Base-by-base conservation (phyloP, 768 basidiomycete genomes). In the Saitozyma podzolica region DNA sequence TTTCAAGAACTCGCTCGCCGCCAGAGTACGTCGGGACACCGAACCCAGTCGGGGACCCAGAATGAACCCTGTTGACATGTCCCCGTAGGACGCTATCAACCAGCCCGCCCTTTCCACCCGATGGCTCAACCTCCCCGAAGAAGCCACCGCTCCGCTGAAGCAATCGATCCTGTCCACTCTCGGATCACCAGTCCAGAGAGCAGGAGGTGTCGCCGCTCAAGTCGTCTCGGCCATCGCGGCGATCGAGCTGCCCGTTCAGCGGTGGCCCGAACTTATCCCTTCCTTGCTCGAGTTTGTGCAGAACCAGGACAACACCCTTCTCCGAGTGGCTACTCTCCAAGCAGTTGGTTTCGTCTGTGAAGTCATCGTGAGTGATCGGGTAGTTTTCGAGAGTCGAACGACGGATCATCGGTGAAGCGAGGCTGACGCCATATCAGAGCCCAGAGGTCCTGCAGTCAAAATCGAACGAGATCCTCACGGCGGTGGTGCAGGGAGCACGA, bases 291-390 rank as follows among this genome's bases (percentile, higher is more conserved):
- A 89, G 58, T 92, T 94, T 74, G 87, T 95, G 61, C 91, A 90
- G 80, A 86, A 87, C 69, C 83, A 84, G 53, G 80, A 81, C 45
- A 91, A 90, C 75, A 82, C 86, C 10, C 89, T 87, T 69, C 72
- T 80, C 63, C 72, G 67, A 52, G 89, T 96, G 64, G 86, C 92
- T 2, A 94, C 94, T 9, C 83, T 98, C 11, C 92, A 96, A 80
- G 87, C 94, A 17, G 92, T 99, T 81, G 96, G 96, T 51, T 97
- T 88, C 81, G 93, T 97, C 80, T 99, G 96, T 83, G 96, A 99
- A 82, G 84, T 86, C 59, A 91, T 96, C 82, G 94, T 97, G 73
- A 75, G 94, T 88, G 29, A 29, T 57, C 63, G 47, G 50, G 62
- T 52, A 2, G 29, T 29, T 29, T 29, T 29, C 29, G 29, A 29